These are phyloP conservation scores for Prunella vulgaris DNA, from an alignment of 257 asterid species.

Conservation along the genomic window DNA sequence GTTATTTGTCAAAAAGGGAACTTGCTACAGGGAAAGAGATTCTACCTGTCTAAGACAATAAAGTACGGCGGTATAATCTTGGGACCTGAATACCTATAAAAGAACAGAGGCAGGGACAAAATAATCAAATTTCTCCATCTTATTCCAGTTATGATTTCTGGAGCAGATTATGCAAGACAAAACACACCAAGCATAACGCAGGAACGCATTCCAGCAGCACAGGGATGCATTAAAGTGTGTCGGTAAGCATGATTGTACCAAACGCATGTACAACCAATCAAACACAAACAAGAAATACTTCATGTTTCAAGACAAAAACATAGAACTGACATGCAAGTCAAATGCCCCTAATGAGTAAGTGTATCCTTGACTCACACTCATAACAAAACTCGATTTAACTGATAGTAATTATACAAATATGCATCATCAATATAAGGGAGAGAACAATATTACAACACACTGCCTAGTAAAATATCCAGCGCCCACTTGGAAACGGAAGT, in stretches of 20 bases:
- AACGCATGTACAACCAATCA: not conserved
- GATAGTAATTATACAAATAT: no score
- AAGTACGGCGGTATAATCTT: conserved; percentile 81
- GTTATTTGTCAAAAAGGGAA: not conserved
- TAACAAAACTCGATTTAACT: not conserved
- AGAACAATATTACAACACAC: not conserved
- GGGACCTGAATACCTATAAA: conserved; percentile 89
- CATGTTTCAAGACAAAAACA: not conserved
- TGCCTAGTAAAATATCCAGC: not conserved
- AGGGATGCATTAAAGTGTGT: not conserved
- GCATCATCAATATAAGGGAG: not conserved
- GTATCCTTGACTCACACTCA: not conserved
- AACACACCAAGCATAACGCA: not conserved
- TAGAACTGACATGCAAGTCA: not conserved
- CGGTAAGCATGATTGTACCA: not conserved
- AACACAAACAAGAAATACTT: not conserved
- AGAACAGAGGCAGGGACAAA: not conserved
- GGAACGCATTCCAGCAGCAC: not conserved
- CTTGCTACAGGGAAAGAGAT: not conserved
- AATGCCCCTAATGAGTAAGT: not conserved
- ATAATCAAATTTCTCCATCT: not conserved
- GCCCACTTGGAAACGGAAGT: not conserved
- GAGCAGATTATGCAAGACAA: not conserved
- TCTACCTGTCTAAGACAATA: conserved; percentile 90
- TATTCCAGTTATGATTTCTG: not conserved